A percentile compares a stretch with the other conserved stretches of the same genome.
Conservation (phyloP, 345 rosid genomes). For the Lepidium sativum region DNA sequence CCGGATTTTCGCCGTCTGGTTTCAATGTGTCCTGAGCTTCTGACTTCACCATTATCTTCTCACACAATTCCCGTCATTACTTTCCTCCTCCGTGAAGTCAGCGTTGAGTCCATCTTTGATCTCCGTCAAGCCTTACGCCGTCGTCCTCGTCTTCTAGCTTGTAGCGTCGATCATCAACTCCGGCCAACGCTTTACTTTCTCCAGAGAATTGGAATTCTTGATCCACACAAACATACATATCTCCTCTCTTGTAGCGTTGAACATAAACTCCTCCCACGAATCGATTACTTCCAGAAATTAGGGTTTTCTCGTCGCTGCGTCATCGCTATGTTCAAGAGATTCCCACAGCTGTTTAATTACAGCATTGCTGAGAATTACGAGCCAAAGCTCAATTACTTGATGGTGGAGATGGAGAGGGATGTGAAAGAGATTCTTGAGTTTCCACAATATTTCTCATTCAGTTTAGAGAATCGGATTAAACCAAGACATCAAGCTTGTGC, state of each 20-base stretch:
- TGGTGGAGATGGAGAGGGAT: conserved; percentile 80
- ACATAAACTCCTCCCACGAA: conserved; percentile 53
- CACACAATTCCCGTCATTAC: conserved; percentile 55
- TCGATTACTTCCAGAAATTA: conserved; percentile 51
- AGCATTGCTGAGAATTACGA: conserved; percentile 59
- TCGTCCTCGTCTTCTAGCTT: conserved; percentile 74
- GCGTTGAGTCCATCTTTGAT: conserved; percentile 38
- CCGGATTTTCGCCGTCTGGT: conserved; percentile 57
- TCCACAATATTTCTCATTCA: conserved; percentile 80
- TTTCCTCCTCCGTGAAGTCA: conserved; percentile 85
- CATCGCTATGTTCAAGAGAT: conserved; percentile 55
- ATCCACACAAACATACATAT: conserved; percentile 57
- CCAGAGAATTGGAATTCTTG: conserved; percentile 59
- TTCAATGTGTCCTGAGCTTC: conserved; percentile 70
- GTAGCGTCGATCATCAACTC: conserved; percentile 48
- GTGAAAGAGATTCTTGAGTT: conserved; percentile 70
- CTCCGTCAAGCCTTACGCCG: conserved; percentile 53
- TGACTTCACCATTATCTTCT: conserved; percentile 34
- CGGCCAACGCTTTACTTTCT: conserved; percentile 80
- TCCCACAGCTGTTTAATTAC: conserved; percentile 74
- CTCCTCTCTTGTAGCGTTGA: conserved; percentile 83
- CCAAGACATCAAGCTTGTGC: conserved; percentile 70
- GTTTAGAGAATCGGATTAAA: conserved; percentile 79
- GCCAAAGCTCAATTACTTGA: conserved; percentile 57
- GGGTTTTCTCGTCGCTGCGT: conserved; percentile 59